Evolutionary conservation across 768 basidiomycete genomes (phyloP).

Genomic region (Kwoniella sp.): DNA sequence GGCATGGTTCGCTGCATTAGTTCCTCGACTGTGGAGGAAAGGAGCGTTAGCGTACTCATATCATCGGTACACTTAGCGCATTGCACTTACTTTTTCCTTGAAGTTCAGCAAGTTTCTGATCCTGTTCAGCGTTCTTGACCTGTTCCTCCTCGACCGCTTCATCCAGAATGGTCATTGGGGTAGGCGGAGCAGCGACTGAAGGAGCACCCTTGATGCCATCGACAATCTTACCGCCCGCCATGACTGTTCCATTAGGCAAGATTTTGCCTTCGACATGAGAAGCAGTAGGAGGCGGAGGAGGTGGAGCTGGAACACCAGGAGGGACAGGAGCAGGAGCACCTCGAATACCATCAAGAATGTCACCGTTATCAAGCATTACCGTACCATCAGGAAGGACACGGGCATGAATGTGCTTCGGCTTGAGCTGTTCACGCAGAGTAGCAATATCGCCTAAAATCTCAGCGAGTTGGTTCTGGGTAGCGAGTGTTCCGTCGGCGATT

Average conservation of each 20-base stretch:
- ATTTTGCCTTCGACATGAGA: constrained; percentile 41
- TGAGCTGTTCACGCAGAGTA: constrained; percentile 44
- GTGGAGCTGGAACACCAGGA: constrained; percentile 28
- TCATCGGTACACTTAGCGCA: background rate
- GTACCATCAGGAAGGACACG: constrained; percentile 48
- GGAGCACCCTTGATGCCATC: constrained; percentile 49
- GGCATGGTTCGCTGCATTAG: constrained; percentile 37
- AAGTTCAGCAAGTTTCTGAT: constrained; percentile 44
- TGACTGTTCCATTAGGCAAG: constrained; percentile 48
- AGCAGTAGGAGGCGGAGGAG: constrained; percentile 25
- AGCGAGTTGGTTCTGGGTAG: constrained; percentile 39
- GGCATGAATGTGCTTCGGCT: constrained; percentile 46
- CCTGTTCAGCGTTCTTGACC: constrained; percentile 50
- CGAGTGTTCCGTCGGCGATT: constrained; percentile 40
- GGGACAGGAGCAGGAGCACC: constrained; percentile 40
- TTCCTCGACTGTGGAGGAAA: constrained; percentile 37
- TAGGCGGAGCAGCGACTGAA: constrained; percentile 11
- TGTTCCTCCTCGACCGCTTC: constrained; percentile 12
- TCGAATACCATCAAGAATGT: constrained; percentile 44
- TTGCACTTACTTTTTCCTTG: constrained; percentile 45
- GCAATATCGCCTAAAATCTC: constrained; percentile 51
- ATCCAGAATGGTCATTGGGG: constrained; percentile 12
- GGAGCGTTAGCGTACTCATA: background rate
- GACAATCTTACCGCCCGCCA: constrained; percentile 45
- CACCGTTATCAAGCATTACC: constrained; percentile 47